Evolutionary conservation across 768 basidiomycete species (phyloP), one percentile per base, ranked within the genome.

Genomic region (Pleurotus giganteus): DNA sequence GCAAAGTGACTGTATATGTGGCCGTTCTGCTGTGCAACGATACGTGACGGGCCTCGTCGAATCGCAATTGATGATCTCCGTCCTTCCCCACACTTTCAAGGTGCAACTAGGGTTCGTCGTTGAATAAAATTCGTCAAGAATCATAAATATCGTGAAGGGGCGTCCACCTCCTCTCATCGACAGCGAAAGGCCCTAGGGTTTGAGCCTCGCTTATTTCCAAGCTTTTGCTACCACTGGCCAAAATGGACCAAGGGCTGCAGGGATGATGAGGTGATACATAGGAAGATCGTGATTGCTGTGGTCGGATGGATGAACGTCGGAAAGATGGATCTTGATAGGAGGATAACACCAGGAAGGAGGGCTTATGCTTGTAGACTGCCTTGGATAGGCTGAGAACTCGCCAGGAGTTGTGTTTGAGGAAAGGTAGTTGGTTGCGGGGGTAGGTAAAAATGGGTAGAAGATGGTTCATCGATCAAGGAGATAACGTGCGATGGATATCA

Each of bases 401-500:
- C 49, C 32, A 19, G 49, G 49, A 51, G 49, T 51, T 39, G 21
- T 51, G 23, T 45, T 9, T 11, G 9, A 41, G n/a, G 39, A 47
- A 24, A 28, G 46, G 27, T 47, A 27, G 46, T 2, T 21, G 28
- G 26, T 23, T 21, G 43, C n/a, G 39, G 39, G 21, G 43, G 43
- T 13, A 45, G 26, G 17, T n/a, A 27, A 15, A 27, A 27, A 7
- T 12, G 23, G 27, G 46, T 31, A 47, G 46, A 47, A 47, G 28
- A 47, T 29, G 28, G 63, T 64, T 69, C 65, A 78, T 77, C 74
- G 72, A 78, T 78, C 76, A 68, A 75, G 76, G 68, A 77, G 71
- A 70, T 59, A 61, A 65, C 68, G 71, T 68, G 66, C 65, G 63
- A 61, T 54, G 44, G 59, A 47, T 58, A 64, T 61, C 62, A 60